phyloP scores from a whole-genome alignment of 345 rosid genomes.

The Eucalyptus curtisii region DNA sequence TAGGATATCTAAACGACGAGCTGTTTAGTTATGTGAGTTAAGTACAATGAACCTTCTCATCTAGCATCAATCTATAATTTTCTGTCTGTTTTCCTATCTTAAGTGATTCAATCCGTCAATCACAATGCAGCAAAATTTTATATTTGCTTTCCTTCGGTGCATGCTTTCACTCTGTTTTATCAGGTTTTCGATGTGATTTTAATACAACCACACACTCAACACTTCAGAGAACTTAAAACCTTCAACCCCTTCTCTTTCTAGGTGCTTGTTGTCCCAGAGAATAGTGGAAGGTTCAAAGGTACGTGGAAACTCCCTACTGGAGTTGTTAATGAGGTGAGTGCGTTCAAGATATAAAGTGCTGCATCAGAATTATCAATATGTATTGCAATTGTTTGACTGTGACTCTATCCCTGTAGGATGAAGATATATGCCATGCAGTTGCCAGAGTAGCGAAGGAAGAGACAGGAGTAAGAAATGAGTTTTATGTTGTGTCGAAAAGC shows the following conservation, averaged over 20 bases:
- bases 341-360: not conserved
- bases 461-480: conserved; percentile 47
- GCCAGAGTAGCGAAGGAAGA: conserved; percentile 76
- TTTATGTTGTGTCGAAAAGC: not conserved
- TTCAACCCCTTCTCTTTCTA: not conserved
- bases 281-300: conserved; percentile 30
- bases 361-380: not conserved
- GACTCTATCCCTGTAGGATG: conserved; percentile 36
- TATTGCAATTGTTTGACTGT: not conserved
- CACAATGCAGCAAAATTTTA: not conserved
- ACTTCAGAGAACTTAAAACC: not conserved
- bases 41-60: not conserved
- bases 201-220: not conserved
- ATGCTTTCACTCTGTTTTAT: not conserved
- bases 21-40: not conserved
- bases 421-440: conserved; percentile 48
- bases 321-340: conserved; percentile 43
- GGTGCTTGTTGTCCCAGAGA: conserved; percentile 83
- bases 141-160: not conserved
- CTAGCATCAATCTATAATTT: too few species aligned
- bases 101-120: not conserved
- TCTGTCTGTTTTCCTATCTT: not conserved
- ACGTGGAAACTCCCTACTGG: conserved; percentile 82
- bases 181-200: not conserved
- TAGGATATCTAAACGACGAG: not conserved